These are phyloP conservation scores for Cymbopogon citratus DNA, from an alignment of 176 grass and related monocot species.

Conservation along the genomic window DNA sequence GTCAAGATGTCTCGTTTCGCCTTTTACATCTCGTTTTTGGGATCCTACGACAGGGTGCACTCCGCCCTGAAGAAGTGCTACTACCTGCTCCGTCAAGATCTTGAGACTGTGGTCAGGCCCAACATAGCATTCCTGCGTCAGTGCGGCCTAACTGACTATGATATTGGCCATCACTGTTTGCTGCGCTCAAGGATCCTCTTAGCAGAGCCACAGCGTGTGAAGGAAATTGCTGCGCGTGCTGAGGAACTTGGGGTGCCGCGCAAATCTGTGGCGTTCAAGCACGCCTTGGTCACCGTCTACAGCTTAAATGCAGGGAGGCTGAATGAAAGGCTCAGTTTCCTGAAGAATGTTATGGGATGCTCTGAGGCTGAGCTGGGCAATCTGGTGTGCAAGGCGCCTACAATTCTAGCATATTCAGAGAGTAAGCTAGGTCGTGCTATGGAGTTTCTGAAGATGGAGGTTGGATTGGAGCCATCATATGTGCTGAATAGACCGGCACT, in stretches of 20 bases:
- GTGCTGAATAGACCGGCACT: conserved; percentile 3
- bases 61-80: background rate
- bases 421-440: conserved; percentile 13
- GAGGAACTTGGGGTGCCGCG: background rate
- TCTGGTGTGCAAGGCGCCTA: conserved; percentile 22
- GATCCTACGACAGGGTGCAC: conserved; percentile 13
- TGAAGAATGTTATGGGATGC: conserved; percentile 43
- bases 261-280: conserved; percentile 8
- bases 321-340: background rate
- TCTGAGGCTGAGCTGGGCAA: conserved; percentile 22
- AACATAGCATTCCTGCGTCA: conserved; percentile 2
- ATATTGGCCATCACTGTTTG: background rate
- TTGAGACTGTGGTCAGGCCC: conserved; percentile 1
- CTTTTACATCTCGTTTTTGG: conserved; percentile 15
- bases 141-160: background rate
- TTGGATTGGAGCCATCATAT: conserved; percentile 25
- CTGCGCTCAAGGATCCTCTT: background rate
- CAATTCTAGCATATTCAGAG: conserved; percentile 1
- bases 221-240: background rate
- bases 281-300: background rate
- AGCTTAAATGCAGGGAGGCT: background rate
- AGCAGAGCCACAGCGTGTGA: background rate
- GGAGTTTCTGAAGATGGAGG: conserved; percentile 36
- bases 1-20: background rate
- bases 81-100: background rate